A percentile compares a stretch with the other conserved stretches of the same genome.
Conservation (phyloP, 106 monocot genomes). For the Dioscorea zingiberensis region DNA sequence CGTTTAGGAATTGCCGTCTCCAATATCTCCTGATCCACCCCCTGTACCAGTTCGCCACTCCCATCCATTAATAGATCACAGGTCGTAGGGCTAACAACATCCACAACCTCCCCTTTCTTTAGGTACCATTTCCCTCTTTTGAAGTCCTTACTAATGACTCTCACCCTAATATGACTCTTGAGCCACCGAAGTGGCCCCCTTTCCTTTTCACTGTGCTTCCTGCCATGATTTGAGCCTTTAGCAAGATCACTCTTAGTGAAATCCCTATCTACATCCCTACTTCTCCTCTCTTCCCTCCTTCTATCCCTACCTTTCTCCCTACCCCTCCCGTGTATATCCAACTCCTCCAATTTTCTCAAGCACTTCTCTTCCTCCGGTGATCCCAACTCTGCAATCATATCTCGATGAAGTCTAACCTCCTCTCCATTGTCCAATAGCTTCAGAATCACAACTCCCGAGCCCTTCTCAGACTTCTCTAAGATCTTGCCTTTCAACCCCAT, state of each 20-base stretch:
- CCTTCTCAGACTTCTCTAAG: conserved; percentile 1
- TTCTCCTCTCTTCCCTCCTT: conserved; percentile 7
- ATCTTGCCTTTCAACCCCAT: conserved; percentile 29
- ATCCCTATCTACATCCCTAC: neutral
- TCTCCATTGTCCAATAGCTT: conserved; percentile 15
- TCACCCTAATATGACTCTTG: conserved; percentile 85
- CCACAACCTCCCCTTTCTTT: conserved; percentile 84
- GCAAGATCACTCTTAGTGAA: no score
- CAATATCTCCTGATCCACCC: conserved; percentile 76
- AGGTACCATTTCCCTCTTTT: conserved; percentile 60
- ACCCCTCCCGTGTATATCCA: neutral
- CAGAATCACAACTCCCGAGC: conserved; percentile 6
- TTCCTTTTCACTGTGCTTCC: neutral
- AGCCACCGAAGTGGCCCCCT: conserved; percentile 48
- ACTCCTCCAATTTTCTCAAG: conserved; percentile 25
- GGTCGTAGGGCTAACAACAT: conserved; percentile 72
- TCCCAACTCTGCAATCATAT: conserved; percentile 21
- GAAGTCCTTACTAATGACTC: conserved; percentile 68
- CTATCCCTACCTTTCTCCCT: conserved; percentile 5
- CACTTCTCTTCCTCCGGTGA: conserved; percentile 36
- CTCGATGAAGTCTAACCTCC: conserved; percentile 24
- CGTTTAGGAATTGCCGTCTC: conserved; percentile 81
- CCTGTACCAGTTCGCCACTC: conserved; percentile 58
- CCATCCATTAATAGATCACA: conserved; percentile 90
- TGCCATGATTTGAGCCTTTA: neutral